Conservation (phyloP, 1,284 basidiomycete genomes). For the Boletellus dicymbophilus region DNA sequence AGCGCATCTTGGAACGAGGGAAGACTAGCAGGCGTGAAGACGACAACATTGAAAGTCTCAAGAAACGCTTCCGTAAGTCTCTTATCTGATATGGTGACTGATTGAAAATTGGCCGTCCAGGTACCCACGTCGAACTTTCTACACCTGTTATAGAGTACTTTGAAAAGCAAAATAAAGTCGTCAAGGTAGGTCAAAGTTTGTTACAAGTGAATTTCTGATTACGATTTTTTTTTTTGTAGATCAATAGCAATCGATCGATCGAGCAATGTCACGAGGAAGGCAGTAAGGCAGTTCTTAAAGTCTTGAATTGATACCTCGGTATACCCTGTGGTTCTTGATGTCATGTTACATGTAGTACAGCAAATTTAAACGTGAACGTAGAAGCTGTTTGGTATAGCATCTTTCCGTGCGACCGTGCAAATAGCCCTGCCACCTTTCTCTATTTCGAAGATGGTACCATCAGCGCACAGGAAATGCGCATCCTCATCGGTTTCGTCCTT, state of each 20-base stretch:
- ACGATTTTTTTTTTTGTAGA: constrained; percentile 52
- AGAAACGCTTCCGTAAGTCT: constrained; percentile 88
- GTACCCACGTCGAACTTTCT: constrained; percentile 89
- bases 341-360: constrained; percentile 12
- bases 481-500: constrained; percentile 57
- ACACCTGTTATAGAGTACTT: constrained; percentile 97
- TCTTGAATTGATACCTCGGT: constrained; percentile 33
- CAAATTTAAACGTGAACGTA: constrained; percentile 40
- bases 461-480: constrained; percentile 72
- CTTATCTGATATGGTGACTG: neutral
- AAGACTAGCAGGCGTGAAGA: constrained; percentile 97
- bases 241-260: constrained; percentile 76
- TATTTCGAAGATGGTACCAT: constrained; percentile 68
- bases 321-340: constrained; percentile 16
- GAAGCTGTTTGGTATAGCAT: constrained; percentile 40
- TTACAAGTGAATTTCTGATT: constrained; percentile 1
- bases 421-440: constrained; percentile 54
- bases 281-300: constrained; percentile 52
- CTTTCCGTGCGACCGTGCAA: constrained; percentile 43
- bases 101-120: constrained; percentile 41
- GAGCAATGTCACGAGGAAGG: constrained; percentile 74
- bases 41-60: constrained; percentile 94
- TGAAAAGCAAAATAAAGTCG: constrained; percentile 69
- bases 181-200: constrained; percentile 39
- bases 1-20: constrained; percentile 84